These are phyloP conservation scores for Candida golubevii DNA, from an alignment of 805 yeast species.

Conservation along the genomic window DNA sequence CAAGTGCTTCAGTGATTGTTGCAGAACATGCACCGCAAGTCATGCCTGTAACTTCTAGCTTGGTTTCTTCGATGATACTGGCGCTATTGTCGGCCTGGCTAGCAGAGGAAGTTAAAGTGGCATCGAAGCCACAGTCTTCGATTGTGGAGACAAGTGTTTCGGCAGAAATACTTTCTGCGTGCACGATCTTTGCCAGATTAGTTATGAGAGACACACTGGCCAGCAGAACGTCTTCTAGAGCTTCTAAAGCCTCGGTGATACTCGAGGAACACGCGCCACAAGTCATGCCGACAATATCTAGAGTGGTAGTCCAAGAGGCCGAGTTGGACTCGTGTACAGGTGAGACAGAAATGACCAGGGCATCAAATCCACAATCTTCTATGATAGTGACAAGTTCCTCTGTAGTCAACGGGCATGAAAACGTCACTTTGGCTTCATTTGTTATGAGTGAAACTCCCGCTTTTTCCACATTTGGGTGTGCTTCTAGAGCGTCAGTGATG, in stretches of 20 bases:
- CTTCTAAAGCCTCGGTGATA: slow-evolving; percentile 15
- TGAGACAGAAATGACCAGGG: slow-evolving; percentile 7
- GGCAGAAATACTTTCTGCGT: slow-evolving; percentile 2
- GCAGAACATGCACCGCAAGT: slow-evolving; percentile 86
- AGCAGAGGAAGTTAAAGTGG: slow-evolving; percentile 8
- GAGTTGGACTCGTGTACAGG: background rate
- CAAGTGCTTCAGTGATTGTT: slow-evolving; percentile 55
- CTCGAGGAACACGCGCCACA: slow-evolving; percentile 18
- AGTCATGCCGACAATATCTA: slow-evolving; percentile 16
- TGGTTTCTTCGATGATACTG: background rate
- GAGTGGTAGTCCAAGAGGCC: background rate
- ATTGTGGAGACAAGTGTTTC: slow-evolving; percentile 14
- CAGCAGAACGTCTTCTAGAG: slow-evolving; percentile 7
- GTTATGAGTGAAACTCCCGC: slow-evolving; percentile 24
- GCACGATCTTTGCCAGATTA: slow-evolving; percentile 11
- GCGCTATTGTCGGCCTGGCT: background rate
- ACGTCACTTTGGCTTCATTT: slow-evolving; percentile 24
- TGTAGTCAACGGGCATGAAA: slow-evolving; percentile 1
- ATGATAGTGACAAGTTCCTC: slow-evolving; percentile 6
- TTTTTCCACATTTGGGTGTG: slow-evolving; percentile 11
- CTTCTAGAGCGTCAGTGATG: slow-evolving; percentile 19
- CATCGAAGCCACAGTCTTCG: slow-evolving; percentile 32
- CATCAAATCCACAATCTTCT: slow-evolving; percentile 18
- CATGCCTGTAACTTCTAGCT: slow-evolving; percentile 65
- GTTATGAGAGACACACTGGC: slow-evolving; percentile 17